Evolutionary conservation across 495 filamentous ascomycete genomes (phyloP).

Genomic region (Xylaria cubensis): DNA sequence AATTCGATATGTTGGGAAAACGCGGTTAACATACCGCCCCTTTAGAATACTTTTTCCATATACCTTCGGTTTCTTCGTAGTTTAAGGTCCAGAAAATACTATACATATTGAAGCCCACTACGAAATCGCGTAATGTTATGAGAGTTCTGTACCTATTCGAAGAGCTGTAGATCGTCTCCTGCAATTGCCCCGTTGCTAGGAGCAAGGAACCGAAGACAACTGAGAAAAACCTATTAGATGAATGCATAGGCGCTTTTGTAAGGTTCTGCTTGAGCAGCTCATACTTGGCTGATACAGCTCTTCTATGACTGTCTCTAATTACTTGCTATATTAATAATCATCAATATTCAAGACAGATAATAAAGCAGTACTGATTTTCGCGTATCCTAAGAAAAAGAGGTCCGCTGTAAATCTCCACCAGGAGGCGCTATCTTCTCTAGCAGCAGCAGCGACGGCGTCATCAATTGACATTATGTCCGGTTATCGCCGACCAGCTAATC

Average conservation of each 20-base stretch:
- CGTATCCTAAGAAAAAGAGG: no score
- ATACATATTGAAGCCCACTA: slow-evolving; percentile 5
- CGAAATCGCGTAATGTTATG: slow-evolving; percentile 8
- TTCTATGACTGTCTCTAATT: not conserved
- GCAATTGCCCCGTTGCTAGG: slow-evolving; percentile 1
- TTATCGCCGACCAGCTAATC: not conserved
- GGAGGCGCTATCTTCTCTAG: no score
- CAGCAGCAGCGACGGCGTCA: not conserved
- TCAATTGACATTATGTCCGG: slow-evolving; percentile 5
- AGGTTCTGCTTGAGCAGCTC: not conserved
- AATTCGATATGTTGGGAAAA: not conserved
- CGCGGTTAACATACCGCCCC: not conserved
- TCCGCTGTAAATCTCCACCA: no score
- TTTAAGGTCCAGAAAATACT: slow-evolving; percentile 4
- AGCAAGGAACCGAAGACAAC: slow-evolving; percentile 15
- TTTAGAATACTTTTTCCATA: not conserved
- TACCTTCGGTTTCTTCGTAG: not conserved
- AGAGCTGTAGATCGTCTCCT: slow-evolving; percentile 9
- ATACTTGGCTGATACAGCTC: slow-evolving; percentile 2
- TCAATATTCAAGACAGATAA: not conserved
- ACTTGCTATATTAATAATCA: not conserved
- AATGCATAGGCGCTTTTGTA: not conserved
- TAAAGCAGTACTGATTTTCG: not conserved
- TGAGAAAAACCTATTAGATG: slow-evolving; percentile 1
- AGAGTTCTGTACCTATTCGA: slow-evolving; percentile 21